A percentile compares a stretch with the other conserved stretches of the same genome.
phyloP scores from a whole-genome alignment of 192 early-diverging fungal genomes.

The Piromyces sp. region DNA sequence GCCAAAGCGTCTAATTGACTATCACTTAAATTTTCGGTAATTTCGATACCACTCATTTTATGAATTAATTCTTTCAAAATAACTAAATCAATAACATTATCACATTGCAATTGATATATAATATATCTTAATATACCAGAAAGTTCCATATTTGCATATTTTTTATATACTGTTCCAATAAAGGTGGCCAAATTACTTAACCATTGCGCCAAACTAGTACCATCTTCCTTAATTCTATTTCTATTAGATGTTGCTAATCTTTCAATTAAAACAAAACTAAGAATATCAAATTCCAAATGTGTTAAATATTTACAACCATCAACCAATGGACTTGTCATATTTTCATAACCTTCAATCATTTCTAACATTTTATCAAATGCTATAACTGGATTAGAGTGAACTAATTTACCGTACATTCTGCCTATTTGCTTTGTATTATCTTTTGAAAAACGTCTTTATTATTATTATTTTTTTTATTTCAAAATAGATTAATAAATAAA shows the following conservation, averaged over 20 bases:
- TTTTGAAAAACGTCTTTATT: slow-evolving; percentile 38
- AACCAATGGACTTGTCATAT: slow-evolving; percentile 50
- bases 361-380: slow-evolving; percentile 50
- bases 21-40: slow-evolving; percentile 29
- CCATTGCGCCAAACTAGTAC: slow-evolving; percentile 39
- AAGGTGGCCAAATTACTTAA: slow-evolving; percentile 44
- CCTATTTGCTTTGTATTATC: slow-evolving; percentile 57
- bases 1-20: slow-evolving; percentile 43
- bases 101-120: slow-evolving; percentile 31
- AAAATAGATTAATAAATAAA: no score
- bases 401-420: slow-evolving; percentile 48
- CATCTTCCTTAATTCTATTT: slow-evolving; percentile 40
- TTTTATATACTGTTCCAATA: slow-evolving; percentile 41
- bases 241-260: slow-evolving; percentile 35
- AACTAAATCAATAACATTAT: slow-evolving; percentile 40
- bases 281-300: slow-evolving; percentile 54
- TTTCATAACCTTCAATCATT: slow-evolving; percentile 54
- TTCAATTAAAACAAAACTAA: slow-evolving; percentile 48
- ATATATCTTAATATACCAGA: slow-evolving; percentile 42
- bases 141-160: slow-evolving; percentile 45
- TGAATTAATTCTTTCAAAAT: slow-evolving; percentile 51
- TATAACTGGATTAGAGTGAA: slow-evolving; percentile 56
- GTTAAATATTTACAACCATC: slow-evolving; percentile 61
- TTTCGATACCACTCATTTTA: slow-evolving; percentile 53
- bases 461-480: no score